Base-by-base conservation (phyloP, 73 alveolate species). In the Tetrahymena thermophila region DNA sequence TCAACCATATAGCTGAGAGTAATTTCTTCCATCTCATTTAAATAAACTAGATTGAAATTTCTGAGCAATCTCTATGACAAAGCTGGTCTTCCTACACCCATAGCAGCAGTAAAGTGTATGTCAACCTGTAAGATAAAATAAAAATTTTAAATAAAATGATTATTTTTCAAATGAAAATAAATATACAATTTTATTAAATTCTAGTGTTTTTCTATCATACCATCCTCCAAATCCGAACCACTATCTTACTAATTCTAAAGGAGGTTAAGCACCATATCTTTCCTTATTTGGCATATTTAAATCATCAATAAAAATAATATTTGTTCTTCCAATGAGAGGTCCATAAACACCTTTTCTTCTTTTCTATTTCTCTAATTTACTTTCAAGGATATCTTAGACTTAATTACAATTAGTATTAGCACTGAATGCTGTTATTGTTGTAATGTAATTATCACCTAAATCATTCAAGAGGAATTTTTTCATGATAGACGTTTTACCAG, bases 221-320 rank as follows among this genome's bases (percentile, higher is more conserved):
- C 99, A 98, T 43, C 99, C 99, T 89, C 96, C 85, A 93, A 97
- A 98, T 93, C 98, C 99, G 93, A 99, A 85, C 99, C 99, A 98
- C 97, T 98, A 97, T 93, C 99, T 96, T n/a, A 99, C 96, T 93
- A 99, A 94, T 96, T 99, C 99, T 58, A 99, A 94, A 10, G 99
- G 99, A 85, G 99, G 99, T 95, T 99, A 98, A n/a, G 99, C 99
- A 19, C 99, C 99, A 93, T 98, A 99, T 58, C 98, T 99, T 96
- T 98, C 99, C 96, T 99, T 98, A 94, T 96, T 97, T 13, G 99
- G 99, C 99, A 99, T 98, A 96, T 98, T 98, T 84, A 99, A 97
- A 97, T 99, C 99, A 98, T 99, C 99, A 94, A 99, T 97, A 95
- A 98, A 99, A 35, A 99, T 98, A 57, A 99, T 99, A 96, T 98